Evolutionary conservation across 768 basidiomycete species (phyloP).

Genomic region (Trametopsis cervina): DNA sequence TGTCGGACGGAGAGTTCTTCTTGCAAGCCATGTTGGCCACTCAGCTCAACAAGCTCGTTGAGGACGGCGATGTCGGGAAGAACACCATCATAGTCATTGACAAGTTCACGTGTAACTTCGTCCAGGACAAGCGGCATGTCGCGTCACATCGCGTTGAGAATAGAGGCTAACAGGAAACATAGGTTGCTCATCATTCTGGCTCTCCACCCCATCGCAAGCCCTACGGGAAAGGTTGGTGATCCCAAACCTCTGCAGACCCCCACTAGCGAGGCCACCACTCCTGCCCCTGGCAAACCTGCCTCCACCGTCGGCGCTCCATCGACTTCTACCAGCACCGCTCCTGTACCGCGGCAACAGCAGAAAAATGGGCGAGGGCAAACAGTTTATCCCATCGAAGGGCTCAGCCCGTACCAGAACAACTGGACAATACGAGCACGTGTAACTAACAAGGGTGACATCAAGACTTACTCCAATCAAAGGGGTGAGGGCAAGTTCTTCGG

Average conservation of each 20-base stretch:
- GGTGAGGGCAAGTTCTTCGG: slow-evolving; percentile 96
- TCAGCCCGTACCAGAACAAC: slow-evolving; percentile 96
- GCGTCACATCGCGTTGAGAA: not conserved
- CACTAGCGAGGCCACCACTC: slow-evolving; percentile 24
- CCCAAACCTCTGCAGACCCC: slow-evolving; percentile 32
- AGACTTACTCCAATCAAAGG: slow-evolving; percentile 78
- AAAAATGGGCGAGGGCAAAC: slow-evolving; percentile 23
- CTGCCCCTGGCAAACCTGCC: slow-evolving; percentile 23
- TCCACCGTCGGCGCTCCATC: slow-evolving; percentile 23
- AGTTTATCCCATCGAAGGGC: slow-evolving; percentile 83
- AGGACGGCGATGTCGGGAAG: slow-evolving; percentile 53
- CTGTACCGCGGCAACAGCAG: slow-evolving; percentile 8
- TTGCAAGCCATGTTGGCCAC: slow-evolving; percentile 95
- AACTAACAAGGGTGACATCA: slow-evolving; percentile 82
- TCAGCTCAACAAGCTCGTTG: slow-evolving; percentile 72
- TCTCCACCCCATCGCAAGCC: slow-evolving; percentile 46
- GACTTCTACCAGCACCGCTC: slow-evolving; percentile 17
- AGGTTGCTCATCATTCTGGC: slow-evolving; percentile 81
- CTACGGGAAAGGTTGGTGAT: slow-evolving; percentile 70
- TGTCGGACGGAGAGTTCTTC: slow-evolving; percentile 85
- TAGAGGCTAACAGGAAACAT: slow-evolving; percentile 4
- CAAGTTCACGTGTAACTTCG: slow-evolving; percentile 73
- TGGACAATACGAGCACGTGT: slow-evolving; percentile 98
- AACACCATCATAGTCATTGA: slow-evolving; percentile 65
- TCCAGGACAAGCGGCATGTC: slow-evolving; percentile 77